Conservation (phyloP, 805 yeast species). For the Yamadazyma scolyti region DNA sequence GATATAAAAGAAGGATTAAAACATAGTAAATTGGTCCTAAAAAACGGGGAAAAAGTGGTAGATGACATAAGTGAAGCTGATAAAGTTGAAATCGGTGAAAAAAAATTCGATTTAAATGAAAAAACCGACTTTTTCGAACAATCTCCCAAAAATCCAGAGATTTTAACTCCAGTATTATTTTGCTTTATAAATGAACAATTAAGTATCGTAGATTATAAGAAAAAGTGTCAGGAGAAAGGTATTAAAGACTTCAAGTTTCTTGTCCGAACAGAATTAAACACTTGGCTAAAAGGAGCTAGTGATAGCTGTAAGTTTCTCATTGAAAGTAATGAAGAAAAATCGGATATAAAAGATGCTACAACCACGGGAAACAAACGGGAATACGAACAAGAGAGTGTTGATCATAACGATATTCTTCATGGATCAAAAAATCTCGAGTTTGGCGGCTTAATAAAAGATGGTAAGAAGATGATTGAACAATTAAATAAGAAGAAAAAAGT, state of each 20-base stretch:
- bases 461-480: conserved; percentile 52
- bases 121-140: conserved; percentile 56
- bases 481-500: conserved; percentile 30
- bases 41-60: too few species aligned
- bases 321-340: conserved; percentile 6
- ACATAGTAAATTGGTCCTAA: too few species aligned
- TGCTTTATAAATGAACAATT: conserved; percentile 77
- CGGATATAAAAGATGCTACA: conserved; percentile 44
- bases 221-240: conserved; percentile 60
- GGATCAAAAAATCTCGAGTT: conserved; percentile 68
- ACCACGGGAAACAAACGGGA: conserved; percentile 41
- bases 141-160: conserved; percentile 23
- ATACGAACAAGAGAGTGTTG: conserved; percentile 50
- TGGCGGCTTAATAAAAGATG: conserved; percentile 65
- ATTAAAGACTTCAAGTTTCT: conserved; percentile 74
- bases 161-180: conserved; percentile 61
- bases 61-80: conserved; percentile 30
- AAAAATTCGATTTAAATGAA: conserved; percentile 34
- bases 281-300: conserved; percentile 74
- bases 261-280: conserved; percentile 78
- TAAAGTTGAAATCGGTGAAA: conserved; percentile 27
- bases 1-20: too few species aligned
- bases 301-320: conserved; percentile 50
- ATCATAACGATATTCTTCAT: conserved; percentile 59
- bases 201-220: conserved; percentile 76